These are phyloP conservation scores for Pyrenopolyporus hunteri DNA, from an alignment of 495 filamentous ascomycete species.

Conservation along the genomic window DNA sequence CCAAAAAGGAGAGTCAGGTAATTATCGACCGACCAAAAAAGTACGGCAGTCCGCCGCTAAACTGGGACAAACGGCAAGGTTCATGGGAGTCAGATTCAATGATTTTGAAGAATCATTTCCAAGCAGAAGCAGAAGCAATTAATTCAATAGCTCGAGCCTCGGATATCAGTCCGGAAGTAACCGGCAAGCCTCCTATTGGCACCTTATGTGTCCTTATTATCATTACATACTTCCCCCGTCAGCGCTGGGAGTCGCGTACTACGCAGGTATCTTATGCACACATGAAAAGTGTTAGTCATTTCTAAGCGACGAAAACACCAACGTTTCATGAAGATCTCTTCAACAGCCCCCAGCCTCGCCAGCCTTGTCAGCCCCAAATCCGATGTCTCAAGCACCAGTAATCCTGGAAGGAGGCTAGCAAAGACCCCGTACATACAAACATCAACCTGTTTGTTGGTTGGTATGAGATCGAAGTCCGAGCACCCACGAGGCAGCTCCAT, in stretches of 20 bases:
- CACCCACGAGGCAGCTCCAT: constrained; percentile 14
- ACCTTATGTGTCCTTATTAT: not conserved
- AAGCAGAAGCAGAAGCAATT: constrained; percentile 27
- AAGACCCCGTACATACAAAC: constrained; percentile 14
- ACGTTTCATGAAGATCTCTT: too few relatives aligned
- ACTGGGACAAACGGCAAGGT: constrained; percentile 29
- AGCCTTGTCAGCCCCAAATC: constrained; percentile 30
- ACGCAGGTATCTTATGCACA: not conserved
- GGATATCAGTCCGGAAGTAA: constrained; percentile 1
- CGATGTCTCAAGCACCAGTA: constrained; percentile 19
- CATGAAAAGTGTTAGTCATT: too few relatives aligned
- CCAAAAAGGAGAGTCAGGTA: not conserved
- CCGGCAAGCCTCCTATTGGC: constrained; percentile 5
- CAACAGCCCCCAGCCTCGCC: constrained; percentile 10
- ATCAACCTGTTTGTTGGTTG: not conserved
- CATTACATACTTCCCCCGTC: not conserved
- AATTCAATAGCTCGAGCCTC: constrained; percentile 4
- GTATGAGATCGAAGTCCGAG: constrained; percentile 17
- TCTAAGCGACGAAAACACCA: too few relatives aligned
- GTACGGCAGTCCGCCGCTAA: constrained; percentile 28
- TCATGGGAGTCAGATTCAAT: constrained; percentile 27
- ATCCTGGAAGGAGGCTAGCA: constrained; percentile 9
- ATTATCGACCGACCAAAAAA: not conserved
- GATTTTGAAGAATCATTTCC: not conserved
- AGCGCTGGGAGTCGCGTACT: not conserved